Percentiles rank a stretch among this genome's conserved stretches.
Evolutionary conservation across 75 land plant species (phyloP).

Genomic region (Selaginella tamariscina): DNA sequence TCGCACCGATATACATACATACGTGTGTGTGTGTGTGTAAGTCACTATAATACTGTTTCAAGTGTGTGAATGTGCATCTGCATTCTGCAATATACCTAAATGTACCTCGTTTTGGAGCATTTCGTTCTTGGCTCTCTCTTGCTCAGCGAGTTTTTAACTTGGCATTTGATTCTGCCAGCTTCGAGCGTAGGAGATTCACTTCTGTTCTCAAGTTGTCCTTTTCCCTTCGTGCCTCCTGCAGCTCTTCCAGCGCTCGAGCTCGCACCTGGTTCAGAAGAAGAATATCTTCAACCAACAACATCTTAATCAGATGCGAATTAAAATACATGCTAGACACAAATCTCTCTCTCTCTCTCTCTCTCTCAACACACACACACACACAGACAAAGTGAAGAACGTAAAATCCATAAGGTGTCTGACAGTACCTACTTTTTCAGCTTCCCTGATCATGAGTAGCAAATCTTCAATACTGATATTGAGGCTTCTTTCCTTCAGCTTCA

Average conservation of each 20-base stretch:
- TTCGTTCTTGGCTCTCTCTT: constrained; percentile 55
- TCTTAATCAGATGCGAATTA: neutral
- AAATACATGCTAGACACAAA: no score
- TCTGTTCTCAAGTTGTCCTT: constrained; percentile 58
- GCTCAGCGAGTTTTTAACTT: constrained; percentile 45
- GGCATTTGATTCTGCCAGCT: constrained; percentile 75
- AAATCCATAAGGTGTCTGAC: neutral
- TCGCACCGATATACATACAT: no score
- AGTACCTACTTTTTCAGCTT: constrained; percentile 70
- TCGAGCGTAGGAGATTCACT: constrained; percentile 38
- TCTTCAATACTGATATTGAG: constrained; percentile 30
- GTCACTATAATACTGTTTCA: no score
- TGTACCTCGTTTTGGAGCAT: constrained; percentile 50
- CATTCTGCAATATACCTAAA: no score
- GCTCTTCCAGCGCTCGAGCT: constrained; percentile 55
- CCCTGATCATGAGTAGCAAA: constrained; percentile 61
- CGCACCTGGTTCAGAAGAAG: constrained; percentile 79
- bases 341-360: neutral
- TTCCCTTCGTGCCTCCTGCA: constrained; percentile 51
- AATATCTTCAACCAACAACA: constrained; percentile 37
- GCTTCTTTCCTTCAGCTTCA: neutral
- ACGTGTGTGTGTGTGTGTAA: no score
- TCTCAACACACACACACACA: neutral
- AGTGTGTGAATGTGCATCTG: no score
- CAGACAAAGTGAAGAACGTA: neutral